A percentile compares a stretch with the other conserved stretches of the same genome.
Evolutionary conservation across 768 basidiomycete genomes (phyloP).

Genomic region (Boletus pseudopeckii): DNA sequence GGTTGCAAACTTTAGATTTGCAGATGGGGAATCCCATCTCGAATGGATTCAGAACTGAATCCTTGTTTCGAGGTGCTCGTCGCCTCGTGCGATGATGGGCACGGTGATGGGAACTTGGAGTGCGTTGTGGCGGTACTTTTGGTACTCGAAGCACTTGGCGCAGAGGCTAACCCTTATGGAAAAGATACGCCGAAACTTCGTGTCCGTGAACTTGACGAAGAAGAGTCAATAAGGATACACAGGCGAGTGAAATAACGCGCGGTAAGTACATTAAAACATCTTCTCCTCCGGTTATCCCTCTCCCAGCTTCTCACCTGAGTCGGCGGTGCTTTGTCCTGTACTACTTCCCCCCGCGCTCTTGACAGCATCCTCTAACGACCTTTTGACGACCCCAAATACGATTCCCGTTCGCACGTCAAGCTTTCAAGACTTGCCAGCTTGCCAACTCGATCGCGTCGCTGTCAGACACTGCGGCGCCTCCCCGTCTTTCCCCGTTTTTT

Average conservation of each 20-base stretch:
- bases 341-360: background rate
- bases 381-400: slow-evolving; percentile 26
- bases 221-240: slow-evolving; percentile 32
- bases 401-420: background rate
- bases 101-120: slow-evolving; percentile 11
- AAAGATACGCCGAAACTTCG: slow-evolving; percentile 30
- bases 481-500: slow-evolving; percentile 23
- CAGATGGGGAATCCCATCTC: slow-evolving; percentile 21
- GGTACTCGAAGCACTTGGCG: slow-evolving; percentile 17
- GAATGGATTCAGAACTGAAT: slow-evolving; percentile 12
- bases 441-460: slow-evolving; percentile 5
- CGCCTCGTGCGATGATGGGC: slow-evolving; percentile 22
- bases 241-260: slow-evolving; percentile 18
- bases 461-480: slow-evolving; percentile 13
- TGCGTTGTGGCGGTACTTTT: slow-evolving; percentile 23
- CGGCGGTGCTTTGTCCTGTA: slow-evolving; percentile 20
- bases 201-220: slow-evolving; percentile 15
- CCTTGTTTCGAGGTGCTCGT: too few species aligned
- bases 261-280: slow-evolving; percentile 20
- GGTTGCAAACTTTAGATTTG: slow-evolving; percentile 32
- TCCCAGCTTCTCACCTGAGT: slow-evolving; percentile 4
- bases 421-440: background rate
- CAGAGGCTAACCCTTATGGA: slow-evolving; percentile 30
- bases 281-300: slow-evolving; percentile 6
- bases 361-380: slow-evolving; percentile 1